phyloP scores from a whole-genome alignment of 345 rosid genomes.

The Dimocarpus longan region DNA sequence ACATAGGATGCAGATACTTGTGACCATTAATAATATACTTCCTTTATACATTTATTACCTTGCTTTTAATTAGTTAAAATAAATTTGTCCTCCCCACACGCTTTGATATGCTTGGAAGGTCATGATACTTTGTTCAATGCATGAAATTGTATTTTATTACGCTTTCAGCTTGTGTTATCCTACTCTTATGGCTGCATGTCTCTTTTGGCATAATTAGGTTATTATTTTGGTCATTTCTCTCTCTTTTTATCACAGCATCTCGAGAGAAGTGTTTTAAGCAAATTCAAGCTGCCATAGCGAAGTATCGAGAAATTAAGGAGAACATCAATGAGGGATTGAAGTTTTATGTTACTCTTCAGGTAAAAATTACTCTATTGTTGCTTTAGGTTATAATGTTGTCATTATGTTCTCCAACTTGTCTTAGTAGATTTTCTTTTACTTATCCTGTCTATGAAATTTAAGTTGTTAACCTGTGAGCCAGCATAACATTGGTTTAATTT shows the following conservation, averaged over 20 bases:
- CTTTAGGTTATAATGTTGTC: neutral
- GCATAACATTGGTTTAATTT: neutral
- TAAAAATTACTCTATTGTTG: constrained; percentile 29
- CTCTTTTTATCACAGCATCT: constrained; percentile 56
- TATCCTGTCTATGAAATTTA: neutral
- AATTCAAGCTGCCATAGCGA: constrained; percentile 85
- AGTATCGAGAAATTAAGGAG: constrained; percentile 93
- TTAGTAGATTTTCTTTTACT: neutral
- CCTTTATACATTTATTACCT: neutral
- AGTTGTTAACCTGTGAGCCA: neutral
- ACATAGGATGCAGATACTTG: neutral
- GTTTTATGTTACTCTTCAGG: constrained; percentile 98
- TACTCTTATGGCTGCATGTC: neutral
- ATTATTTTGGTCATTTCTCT: constrained; percentile 11
- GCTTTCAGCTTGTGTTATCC: neutral
- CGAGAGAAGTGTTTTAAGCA: constrained; percentile 93
- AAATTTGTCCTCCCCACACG: neutral
- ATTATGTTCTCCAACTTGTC: neutral
- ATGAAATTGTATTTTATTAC: neutral
- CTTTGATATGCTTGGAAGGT: neutral
- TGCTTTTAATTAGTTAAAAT: neutral
- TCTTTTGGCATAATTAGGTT: constrained; percentile 4
- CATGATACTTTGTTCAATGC: neutral
- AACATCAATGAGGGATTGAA: constrained; percentile 94
- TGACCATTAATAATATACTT: neutral